Base-by-base conservation (phyloP, 805 yeast species). In the Groenewaldozyma salmanticensis region DNA sequence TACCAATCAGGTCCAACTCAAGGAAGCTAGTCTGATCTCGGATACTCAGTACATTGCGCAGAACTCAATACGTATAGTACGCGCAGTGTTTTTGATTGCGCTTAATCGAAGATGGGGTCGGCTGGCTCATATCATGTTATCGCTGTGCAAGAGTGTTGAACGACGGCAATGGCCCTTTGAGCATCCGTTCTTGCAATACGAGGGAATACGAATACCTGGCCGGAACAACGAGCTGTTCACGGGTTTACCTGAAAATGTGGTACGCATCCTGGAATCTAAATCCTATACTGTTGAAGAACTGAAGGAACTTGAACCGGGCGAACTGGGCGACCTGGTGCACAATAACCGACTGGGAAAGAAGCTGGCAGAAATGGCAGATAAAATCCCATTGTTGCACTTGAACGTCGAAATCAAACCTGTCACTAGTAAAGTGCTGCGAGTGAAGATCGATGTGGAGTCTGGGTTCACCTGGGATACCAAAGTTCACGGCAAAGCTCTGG, bases 21-120 rank as follows among this genome's bases (percentile, higher is more conserved):
- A 71, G 43, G 95, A 86, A 43, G 77, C 95, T 3, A 81, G 98
- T 0, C 65, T 92, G 44, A 67, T 75, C 2, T 85, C 96, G 0
- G 98, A 92, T 60, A 71, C 84, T 37, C 82, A 85, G 47, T 92
- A 92, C 58, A 94, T 92, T 42, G 96, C 97, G 1, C 98, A 92
- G 54, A 92, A 92, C 54, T 74, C 96, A 3, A 86, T 90, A 1
- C 78, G 99, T 67, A 90, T 92, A 27, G 77, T 95, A 50, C 74
- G 97, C 20, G 96, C 98, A 0, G 66, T 94, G 37, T 87, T 92
- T 52, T 64, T 88, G 47, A 77, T 92, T 46, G 94, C 95, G 29
- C 66, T 92, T 27, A 83, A 85, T 54, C 69, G 98, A 50, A 68
- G 94, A 43, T 92, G 99, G 99, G 96, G 97, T 1, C 59, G 65